Evolutionary conservation across 495 filamentous ascomycete genomes (phyloP), one percentile per base, ranked within the genome.

Genomic region (Aspergillus ellipticus): DNA sequence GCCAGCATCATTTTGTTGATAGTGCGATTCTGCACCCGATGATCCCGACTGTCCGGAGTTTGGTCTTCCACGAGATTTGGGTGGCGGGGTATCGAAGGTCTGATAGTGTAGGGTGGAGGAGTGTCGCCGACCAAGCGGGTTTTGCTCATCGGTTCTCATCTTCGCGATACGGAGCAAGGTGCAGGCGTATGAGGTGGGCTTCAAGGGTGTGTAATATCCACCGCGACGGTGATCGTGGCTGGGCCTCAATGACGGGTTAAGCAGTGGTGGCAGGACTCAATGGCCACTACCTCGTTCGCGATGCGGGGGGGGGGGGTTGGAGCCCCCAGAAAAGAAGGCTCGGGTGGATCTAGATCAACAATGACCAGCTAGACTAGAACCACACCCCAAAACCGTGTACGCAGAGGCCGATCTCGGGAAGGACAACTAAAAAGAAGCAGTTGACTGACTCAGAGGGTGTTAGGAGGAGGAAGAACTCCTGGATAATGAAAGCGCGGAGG

Each of bases 21-120:
- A 54, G 11, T 62, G 54, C 10, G 75, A 67, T 13, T 66, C 57
- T 10, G 69, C 64, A 7, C 62, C 67, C 1, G 77, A 78, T n/a
- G 73, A 73, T 20, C 67, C 68, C 29, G 78, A 76, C 46, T 73
- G 73, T 6, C 77, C 70, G 15, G 72, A 78, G 24, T 74, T 81
- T 10, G 83, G 84, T 47, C 78, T 76, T n/a, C 86, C 84, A 51
- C 82, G 86, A n/a, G 87, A 86, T 60, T 83, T 87, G 16, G 94
- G 94, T 2, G 94, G 94, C 42, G 85, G 84, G 0, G 90, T 96
- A 24, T 91, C 90, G 66, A 98, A 97, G 46, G 94, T 97, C 63
- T 97, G 92, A 72, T 97, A 98, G 66, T 89, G 88, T 33, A 86
- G 80, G 10, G 86, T 87, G 5, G 88, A 89, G 47, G 88, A 88